phyloP scores from a whole-genome alignment of 2,329 filamentous ascomycete species.

The Colletotrichum cuscutae region DNA sequence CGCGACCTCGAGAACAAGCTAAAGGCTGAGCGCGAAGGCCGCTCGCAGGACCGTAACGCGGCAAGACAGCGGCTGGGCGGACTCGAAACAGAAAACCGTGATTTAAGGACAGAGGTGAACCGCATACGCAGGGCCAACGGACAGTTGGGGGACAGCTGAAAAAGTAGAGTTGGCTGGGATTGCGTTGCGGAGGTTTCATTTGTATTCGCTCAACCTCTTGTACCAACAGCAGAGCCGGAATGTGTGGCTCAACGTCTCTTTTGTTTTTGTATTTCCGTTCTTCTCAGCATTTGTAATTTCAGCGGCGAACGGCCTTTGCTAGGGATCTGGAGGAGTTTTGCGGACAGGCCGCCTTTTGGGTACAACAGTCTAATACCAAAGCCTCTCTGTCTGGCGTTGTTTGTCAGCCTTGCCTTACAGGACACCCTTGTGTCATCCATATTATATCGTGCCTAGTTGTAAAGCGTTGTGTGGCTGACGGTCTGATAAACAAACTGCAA shows the following conservation, averaged over 20 bases:
- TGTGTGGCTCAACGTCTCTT: neutral
- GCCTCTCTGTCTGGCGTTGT: constrained; percentile 7
- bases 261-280: neutral
- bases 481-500: neutral
- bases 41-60: constrained; percentile 84
- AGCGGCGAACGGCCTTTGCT: constrained; percentile 10
- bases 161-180: neutral
- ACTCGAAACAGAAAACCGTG: constrained; percentile 77
- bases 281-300: constrained; percentile 4
- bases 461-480: neutral
- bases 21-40: constrained; percentile 88
- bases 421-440: neutral
- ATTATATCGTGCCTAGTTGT: neutral
- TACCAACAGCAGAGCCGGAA: constrained; percentile 4
- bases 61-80: constrained; percentile 84
- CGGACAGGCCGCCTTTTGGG: constrained; percentile 29
- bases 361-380: constrained; percentile 30
- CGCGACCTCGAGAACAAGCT: constrained; percentile 89
- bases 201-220: constrained; percentile 15
- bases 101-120: constrained; percentile 72
- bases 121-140: constrained; percentile 38
- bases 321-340: constrained; percentile 21
- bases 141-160: constrained; percentile 16
- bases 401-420: neutral
- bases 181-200: neutral